These are phyloP conservation scores for Pseudogymnoascus sp. DNA, from an alignment of 2,329 filamentous ascomycete species.

Conservation along the genomic window DNA sequence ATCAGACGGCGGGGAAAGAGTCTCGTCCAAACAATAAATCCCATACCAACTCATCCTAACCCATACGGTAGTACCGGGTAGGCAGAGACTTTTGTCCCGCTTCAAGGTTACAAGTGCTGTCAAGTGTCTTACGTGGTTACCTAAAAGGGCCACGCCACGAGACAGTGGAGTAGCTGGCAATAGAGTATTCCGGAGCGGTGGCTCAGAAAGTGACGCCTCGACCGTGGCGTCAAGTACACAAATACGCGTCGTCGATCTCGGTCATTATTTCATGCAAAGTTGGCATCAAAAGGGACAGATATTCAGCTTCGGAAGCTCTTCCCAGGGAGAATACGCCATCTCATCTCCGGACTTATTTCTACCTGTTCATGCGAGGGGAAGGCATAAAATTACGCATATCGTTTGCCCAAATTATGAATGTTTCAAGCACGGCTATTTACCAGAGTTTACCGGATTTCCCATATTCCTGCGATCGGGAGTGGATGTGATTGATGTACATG, in stretches of 20 bases:
- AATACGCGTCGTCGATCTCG: constrained; percentile 2
- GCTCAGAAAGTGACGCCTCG: constrained; percentile 4
- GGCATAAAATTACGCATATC: neutral
- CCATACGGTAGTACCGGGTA: neutral
- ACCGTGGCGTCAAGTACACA: constrained; percentile 1
- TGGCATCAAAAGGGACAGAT: neutral
- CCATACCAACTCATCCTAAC: neutral
- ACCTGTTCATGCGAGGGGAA: neutral
- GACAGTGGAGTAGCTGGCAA: constrained; percentile 4
- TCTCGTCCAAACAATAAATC: neutral
- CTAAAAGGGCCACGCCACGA: constrained; percentile 5
- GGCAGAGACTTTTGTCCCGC: neutral
- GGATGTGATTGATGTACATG: constrained; percentile 6
- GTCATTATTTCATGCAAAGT: neutral
- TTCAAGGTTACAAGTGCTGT: neutral
- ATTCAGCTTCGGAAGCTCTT: neutral
- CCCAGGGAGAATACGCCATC: neutral
- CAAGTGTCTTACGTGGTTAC: constrained; percentile 6
- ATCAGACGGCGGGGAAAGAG: neutral
- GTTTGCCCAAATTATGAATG: neutral
- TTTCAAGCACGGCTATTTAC: constrained; percentile 5
- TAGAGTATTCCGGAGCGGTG: constrained; percentile 5
- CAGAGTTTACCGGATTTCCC: neutral
- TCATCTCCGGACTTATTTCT: neutral
- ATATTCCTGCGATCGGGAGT: neutral